Percentiles rank a stretch among this genome's conserved stretches.
These are phyloP conservation scores for Globisporangium orthogonon DNA, from an alignment of 352 stramenopile species.

Conservation along the genomic window DNA sequence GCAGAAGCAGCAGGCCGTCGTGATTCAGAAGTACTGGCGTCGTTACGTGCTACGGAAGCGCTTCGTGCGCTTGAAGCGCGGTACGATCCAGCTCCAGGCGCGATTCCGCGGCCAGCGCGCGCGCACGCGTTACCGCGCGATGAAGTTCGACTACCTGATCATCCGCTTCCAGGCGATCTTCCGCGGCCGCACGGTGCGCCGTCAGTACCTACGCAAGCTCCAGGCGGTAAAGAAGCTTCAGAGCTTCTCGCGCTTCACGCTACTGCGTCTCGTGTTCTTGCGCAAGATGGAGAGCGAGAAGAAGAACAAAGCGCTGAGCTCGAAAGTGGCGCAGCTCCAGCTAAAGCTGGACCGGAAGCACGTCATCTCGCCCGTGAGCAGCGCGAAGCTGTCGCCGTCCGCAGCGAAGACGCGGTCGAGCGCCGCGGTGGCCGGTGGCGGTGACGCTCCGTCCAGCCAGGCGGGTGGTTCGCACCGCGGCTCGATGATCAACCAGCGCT, in stretches of 20 bases:
- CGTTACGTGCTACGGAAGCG: slow-evolving; percentile 53
- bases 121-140: slow-evolving; percentile 52
- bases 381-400: slow-evolving; percentile 37
- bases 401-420: slow-evolving; percentile 17
- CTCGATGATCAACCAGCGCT: slow-evolving; percentile 49
- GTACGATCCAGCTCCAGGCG: slow-evolving; percentile 56
- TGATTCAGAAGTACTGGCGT: slow-evolving; percentile 74
- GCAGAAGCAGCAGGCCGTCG: slow-evolving; percentile 34
- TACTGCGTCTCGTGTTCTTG: slow-evolving; percentile 69
- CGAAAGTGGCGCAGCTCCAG: slow-evolving; percentile 65
- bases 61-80: slow-evolving; percentile 44
- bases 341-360: slow-evolving; percentile 66
- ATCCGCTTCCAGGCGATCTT: slow-evolving; percentile 70
- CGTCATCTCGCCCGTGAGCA: slow-evolving; percentile 10
- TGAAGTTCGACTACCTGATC: slow-evolving; percentile 78
- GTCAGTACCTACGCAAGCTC: slow-evolving; percentile 45
- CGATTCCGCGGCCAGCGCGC: slow-evolving; percentile 45
- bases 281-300: slow-evolving; percentile 82
- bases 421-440: too few relatives aligned
- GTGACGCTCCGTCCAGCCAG: background rate
- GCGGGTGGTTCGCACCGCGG: slow-evolving; percentile 27
- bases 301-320: slow-evolving; percentile 63
- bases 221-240: slow-evolving; percentile 51
- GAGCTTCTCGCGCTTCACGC: slow-evolving; percentile 71
- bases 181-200: slow-evolving; percentile 44